phyloP scores from a whole-genome alignment of 2,329 filamentous ascomycete species.

The Ophiosphaerella korrae region DNA sequence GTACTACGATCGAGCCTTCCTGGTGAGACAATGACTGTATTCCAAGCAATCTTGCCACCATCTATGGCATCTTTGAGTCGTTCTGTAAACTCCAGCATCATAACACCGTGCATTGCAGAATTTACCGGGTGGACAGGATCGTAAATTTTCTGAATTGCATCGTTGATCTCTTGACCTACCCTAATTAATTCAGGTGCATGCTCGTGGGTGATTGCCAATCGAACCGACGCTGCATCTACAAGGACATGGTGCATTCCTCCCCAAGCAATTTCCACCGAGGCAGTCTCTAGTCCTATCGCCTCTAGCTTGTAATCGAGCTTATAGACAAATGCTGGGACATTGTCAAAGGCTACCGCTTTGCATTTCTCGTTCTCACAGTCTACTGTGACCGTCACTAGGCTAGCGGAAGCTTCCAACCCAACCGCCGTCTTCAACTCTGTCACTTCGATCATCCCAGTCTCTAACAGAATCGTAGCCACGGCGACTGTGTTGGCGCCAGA shows the following conservation, averaged over 20 bases:
- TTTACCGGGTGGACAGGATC: constrained; percentile 54
- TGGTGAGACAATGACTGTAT: constrained; percentile 53
- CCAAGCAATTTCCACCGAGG: constrained; percentile 53
- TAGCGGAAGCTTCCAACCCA: constrained; percentile 53
- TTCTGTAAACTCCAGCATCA: constrained; percentile 48
- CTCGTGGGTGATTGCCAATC: constrained; percentile 42
- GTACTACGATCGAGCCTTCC: constrained; percentile 55
- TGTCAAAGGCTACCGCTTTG: constrained; percentile 53
- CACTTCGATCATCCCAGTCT: constrained; percentile 56
- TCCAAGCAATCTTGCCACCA: constrained; percentile 39
- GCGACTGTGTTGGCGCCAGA: constrained; percentile 55
- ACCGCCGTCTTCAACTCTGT: constrained; percentile 51
- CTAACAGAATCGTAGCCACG: constrained; percentile 53
- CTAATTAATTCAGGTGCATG: constrained; percentile 47
- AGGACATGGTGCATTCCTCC: constrained; percentile 55
- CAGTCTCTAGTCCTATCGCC: constrained; percentile 49
- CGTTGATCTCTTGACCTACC: constrained; percentile 52
- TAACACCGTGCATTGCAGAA: constrained; percentile 49
- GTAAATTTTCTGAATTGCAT: constrained; percentile 42
- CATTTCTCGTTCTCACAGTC: constrained; percentile 53
- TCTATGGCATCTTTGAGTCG: constrained; percentile 28
- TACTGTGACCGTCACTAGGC: constrained; percentile 49
- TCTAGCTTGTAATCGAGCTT: constrained; percentile 48
- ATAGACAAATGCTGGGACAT: constrained; percentile 53
- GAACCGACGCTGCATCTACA: constrained; percentile 48